phyloP scores from a whole-genome alignment of 148 eudicot genomes.

The Chenopodium berlandieri region DNA sequence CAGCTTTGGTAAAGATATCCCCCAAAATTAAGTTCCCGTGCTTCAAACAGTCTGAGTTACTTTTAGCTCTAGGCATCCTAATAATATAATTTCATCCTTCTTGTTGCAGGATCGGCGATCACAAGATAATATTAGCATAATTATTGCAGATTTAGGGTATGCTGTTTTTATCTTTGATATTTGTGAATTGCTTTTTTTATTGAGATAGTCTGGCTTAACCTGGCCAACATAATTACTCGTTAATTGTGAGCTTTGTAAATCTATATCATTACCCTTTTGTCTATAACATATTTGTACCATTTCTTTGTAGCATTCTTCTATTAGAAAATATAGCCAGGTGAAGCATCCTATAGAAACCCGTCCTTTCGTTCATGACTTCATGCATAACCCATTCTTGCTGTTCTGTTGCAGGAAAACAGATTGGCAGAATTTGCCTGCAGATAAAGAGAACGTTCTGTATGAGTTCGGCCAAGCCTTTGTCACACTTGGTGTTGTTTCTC shows the following conservation, averaged over 20 bases:
- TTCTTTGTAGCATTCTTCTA: neutral
- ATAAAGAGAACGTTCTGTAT: constrained; percentile 43
- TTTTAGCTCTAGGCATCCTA: neutral
- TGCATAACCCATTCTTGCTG: neutral
- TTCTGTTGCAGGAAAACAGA: constrained; percentile 55
- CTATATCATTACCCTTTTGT: neutral
- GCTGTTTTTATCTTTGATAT: constrained; percentile 8
- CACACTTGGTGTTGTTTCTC: constrained; percentile 59
- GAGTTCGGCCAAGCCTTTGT: constrained; percentile 81
- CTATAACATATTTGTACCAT: too few relatives aligned
- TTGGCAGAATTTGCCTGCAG: constrained; percentile 56
- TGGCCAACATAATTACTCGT: neutral
- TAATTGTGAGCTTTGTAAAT: neutral
- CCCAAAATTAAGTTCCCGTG: neutral
- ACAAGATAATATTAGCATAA: constrained; percentile 85
- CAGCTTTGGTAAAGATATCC: constrained; percentile 66
- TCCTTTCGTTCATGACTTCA: too few relatives aligned
- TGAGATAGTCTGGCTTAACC: too few relatives aligned
- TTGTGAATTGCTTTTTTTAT: neutral
- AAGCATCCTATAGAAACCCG: neutral
- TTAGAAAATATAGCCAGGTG: neutral
- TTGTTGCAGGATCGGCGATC: constrained; percentile 68
- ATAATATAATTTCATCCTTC: constrained; percentile 10
- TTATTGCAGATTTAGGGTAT: constrained; percentile 86
- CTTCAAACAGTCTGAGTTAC: neutral